A percentile compares a stretch with the other conserved stretches of the same genome.
Conservation (phyloP, 2,329 filamentous ascomycete genomes). For the Fusarium nelsonii region DNA sequence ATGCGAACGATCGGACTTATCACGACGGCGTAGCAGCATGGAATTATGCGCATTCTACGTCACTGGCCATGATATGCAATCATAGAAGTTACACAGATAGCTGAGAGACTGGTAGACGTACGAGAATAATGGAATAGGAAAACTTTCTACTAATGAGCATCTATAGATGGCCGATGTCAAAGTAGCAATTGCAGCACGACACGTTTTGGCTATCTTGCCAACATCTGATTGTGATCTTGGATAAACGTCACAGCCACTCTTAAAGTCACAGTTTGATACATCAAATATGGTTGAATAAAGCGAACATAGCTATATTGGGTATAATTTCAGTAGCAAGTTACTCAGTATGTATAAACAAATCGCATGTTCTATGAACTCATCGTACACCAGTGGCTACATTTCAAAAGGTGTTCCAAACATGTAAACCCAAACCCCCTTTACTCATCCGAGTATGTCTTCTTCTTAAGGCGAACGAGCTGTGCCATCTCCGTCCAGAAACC, state of each 20-base stretch:
- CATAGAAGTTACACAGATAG: not conserved
- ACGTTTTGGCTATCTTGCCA: not conserved
- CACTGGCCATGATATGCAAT: not conserved
- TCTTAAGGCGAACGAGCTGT: constrained; percentile 36
- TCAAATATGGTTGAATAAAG: not conserved
- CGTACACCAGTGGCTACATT: constrained; percentile 9
- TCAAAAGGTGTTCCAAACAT: constrained; percentile 5
- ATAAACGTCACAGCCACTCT: not conserved
- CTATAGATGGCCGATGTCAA: not conserved
- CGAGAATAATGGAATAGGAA: not conserved
- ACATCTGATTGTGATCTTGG: not conserved
- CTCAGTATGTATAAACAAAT: constrained; percentile 21
- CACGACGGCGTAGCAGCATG: not conserved
- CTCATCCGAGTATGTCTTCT: constrained; percentile 18
- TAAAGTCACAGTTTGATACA: not conserved
- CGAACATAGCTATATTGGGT: constrained; percentile 41
- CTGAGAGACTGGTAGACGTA: not conserved
- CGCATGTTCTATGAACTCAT: constrained; percentile 29
- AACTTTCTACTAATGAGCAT: too few species aligned
- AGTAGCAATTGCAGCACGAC: not conserved
- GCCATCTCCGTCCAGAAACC: constrained; percentile 68
- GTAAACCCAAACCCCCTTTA: not conserved
- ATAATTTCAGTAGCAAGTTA: constrained; percentile 41
- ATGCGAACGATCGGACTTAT: constrained; percentile 12
- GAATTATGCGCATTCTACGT: constrained; percentile 3